These are phyloP conservation scores for Monosporozyma yasuniensis DNA, from an alignment of 805 yeast genomes.

Conservation along the genomic window DNA sequence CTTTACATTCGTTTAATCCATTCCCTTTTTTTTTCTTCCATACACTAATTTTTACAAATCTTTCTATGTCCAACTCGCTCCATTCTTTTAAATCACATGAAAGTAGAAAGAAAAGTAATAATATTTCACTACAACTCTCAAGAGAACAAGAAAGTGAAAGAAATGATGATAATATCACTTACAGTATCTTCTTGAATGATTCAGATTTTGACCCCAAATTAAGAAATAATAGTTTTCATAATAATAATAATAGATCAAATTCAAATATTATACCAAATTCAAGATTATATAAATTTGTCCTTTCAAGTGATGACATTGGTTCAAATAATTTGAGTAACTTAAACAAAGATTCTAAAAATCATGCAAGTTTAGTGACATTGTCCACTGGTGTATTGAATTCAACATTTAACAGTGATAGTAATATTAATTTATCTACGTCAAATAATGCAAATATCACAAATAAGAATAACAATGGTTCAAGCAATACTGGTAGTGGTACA, in stretches of 20 bases:
- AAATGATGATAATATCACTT: not conserved
- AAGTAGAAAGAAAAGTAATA: not conserved
- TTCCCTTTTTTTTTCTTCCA: not conserved
- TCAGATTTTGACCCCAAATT: not conserved
- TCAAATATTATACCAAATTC: not conserved
- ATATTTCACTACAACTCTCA: not conserved
- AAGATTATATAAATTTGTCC: not conserved
- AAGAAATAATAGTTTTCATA: not conserved
- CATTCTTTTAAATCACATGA: not conserved
- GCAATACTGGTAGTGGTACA: not conserved
- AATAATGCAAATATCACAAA: not conserved
- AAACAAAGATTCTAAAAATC: not conserved
- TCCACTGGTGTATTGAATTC: conserved; percentile 8
- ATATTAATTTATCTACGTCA: not conserved
- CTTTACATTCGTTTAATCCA: not conserved
- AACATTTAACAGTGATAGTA: not conserved
- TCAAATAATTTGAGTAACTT: not conserved
- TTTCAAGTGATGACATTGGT: not conserved
- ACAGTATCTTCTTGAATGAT: conserved; percentile 1
- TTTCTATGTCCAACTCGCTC: not conserved
- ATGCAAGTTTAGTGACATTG: conserved; percentile 8
- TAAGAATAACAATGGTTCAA: not conserved
- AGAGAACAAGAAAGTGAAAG: not conserved
- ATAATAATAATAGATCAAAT: not conserved
- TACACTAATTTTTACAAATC: not conserved